Evolutionary conservation across 176 grass and related monocot genomes (phyloP).

Genomic region (Miscanthus lutarioriparius): DNA sequence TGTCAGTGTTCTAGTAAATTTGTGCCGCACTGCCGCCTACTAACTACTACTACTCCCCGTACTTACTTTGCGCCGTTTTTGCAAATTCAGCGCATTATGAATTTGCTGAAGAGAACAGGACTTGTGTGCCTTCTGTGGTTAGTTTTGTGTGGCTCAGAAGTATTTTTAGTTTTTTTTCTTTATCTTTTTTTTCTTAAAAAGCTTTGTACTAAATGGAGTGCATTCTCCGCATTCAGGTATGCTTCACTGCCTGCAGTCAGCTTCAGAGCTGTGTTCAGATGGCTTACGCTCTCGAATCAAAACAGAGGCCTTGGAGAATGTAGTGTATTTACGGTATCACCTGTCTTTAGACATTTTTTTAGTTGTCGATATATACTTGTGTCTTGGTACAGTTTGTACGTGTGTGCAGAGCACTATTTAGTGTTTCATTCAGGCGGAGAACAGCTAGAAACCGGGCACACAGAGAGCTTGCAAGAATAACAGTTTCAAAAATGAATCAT

Average conservation of each 20-base stretch:
- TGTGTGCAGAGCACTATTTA: not conserved
- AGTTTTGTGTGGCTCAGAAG: not conserved
- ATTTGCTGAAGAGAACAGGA: slow-evolving; percentile 7
- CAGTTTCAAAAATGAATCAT: too few species aligned
- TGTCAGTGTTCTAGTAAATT: not conserved
- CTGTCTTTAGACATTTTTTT: not conserved
- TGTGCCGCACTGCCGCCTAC: not conserved
- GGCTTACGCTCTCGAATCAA: not conserved
- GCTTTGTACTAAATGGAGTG: not conserved
- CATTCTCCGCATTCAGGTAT: slow-evolving; percentile 1
- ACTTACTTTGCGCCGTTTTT: not conserved
- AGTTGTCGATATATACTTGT: not conserved
- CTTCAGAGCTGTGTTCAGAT: slow-evolving; percentile 4
- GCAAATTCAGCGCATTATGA: not conserved
- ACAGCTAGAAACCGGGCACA: not conserved
- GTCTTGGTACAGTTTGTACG: not conserved
- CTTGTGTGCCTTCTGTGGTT: not conserved
- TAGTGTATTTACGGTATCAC: not conserved
- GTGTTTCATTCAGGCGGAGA: not conserved
- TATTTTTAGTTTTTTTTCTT: not conserved
- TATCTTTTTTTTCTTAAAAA: not conserved
- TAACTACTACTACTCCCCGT: too few species aligned
- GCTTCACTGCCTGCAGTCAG: not conserved
- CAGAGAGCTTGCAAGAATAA: not conserved
- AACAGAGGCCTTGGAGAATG: not conserved